Base-by-base conservation (phyloP, 169 alveolate genomes). In the Plasmodium cynomolgi region DNA sequence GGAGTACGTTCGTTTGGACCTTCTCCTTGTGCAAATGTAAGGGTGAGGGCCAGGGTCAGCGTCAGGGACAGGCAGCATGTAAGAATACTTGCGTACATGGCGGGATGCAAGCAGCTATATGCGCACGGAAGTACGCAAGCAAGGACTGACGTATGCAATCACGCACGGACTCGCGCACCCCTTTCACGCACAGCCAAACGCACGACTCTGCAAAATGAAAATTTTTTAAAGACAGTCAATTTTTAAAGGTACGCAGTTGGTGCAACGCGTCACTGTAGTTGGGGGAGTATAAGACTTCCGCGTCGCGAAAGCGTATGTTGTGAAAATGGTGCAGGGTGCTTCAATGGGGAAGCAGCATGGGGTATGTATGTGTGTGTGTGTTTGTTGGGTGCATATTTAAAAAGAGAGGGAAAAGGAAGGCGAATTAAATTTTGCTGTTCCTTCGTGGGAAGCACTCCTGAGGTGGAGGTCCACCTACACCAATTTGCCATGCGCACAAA, bases 211-310 rank as follows among this genome's bases (percentile, higher is more conserved):
- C 20, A 68, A 68, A 68, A 23, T 29, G 31, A 68, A 0, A 23
- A 68, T 17, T 23, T 68, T 8, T 68, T 68, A 68, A 68, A 29
- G 77, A 68, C 77, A 68, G 3, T 29, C 39, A 23, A 23, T 68
- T 29, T 33, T 81, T 81, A 81, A 81, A 31, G 86, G 44, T 81
- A 81, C 31, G 72, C 74, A 81, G 39, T 81, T 34, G 86, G 17
- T 47, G 20, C 15, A 81, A 81, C 15, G 44, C 31, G 34, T 75
- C 15, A 75, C 13, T 31, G 13, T n/a, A 54, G 9, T 73, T 73
- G 11, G 44, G 29, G 34, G 41, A 20, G 23, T 13, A 2, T 50
- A 15, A 50, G 15, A 50, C 23, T 1, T 13, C 8, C 15, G 62
- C 23, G 62, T 50, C 17, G 62, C 23, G 23, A 15, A 50, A 50